These are phyloP conservation scores for Populus simonii DNA, from an alignment of 345 rosid species.

Conservation along the genomic window DNA sequence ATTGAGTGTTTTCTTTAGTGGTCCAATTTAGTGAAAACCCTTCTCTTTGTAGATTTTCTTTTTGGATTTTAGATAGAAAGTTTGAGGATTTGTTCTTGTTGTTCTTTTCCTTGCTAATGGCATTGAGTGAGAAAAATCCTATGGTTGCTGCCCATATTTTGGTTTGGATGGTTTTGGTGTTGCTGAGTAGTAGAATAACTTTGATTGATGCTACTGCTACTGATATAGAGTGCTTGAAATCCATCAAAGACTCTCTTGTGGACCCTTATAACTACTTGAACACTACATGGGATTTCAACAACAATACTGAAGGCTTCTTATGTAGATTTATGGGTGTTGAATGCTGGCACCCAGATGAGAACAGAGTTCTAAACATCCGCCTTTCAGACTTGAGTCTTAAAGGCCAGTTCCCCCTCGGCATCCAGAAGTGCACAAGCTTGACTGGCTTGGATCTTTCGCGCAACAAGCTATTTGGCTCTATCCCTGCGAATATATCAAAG, in stretches of 20 bases:
- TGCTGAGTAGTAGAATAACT: constrained; percentile 28
- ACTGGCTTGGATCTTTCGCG: constrained; percentile 74
- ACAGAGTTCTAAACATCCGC: constrained; percentile 61
- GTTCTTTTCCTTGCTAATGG: neutral
- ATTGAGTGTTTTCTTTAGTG: neutral
- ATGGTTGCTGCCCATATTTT: neutral
- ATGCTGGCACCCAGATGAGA: constrained; percentile 96
- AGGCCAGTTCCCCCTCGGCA: constrained; percentile 60
- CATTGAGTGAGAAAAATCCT: neutral
- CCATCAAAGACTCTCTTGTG: constrained; percentile 27
- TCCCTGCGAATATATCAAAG: constrained; percentile 39
- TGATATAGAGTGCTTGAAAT: constrained; percentile 54
- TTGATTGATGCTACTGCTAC: constrained; percentile 35
- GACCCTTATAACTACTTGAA: constrained; percentile 53
- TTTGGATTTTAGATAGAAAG: neutral
- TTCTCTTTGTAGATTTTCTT: neutral
- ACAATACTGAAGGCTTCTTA: constrained; percentile 55
- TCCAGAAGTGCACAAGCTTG: constrained; percentile 47
- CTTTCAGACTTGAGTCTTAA: constrained; percentile 61
- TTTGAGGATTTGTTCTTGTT: neutral
- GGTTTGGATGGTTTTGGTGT: constrained; percentile 27
- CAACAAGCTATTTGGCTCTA: constrained; percentile 56
- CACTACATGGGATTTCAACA: constrained; percentile 56
- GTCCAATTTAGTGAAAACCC: neutral
- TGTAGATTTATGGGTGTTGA: constrained; percentile 75